Base-by-base conservation (phyloP, 148 eudicot genomes). In the Rheum nobile region DNA sequence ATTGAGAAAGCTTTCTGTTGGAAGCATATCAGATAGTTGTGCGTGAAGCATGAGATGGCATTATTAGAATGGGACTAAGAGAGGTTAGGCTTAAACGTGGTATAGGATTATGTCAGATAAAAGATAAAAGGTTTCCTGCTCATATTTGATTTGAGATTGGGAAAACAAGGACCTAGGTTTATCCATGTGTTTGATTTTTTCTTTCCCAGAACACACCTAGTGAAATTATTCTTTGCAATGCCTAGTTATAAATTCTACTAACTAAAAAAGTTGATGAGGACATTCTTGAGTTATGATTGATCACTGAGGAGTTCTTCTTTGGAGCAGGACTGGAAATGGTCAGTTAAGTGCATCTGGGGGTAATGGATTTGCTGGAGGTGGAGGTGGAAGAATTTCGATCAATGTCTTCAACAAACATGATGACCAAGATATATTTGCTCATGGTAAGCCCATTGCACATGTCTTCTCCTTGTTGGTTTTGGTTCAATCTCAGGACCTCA, bases 321-420 rank as follows among this genome's bases (percentile, higher is more conserved):
- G 76, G 81, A 74, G 77, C 93, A 94, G 98, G 97, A 83, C 77
- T 35, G 98, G 98, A 76, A 78, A 80, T 81, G 96, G 97, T 70
- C 83, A 79, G 75, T 75, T 87, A 59, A 85, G 88, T 85, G 97
- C 97, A 54, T 82, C 85, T 68, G 98, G 98, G 77, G 98, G 98
- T 74, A 85, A 88, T 80, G 98, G 98, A 74, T 91, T 91, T 84
- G 98, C 90, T 41, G 98, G 98, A 54, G 98, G 98, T 19, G 96
- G 96, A 26, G 98, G 91, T 77, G 98, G 98, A 86, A 94, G 98
- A 86, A 88, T 94, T 32, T 85, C 89, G 73, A 79, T 88, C 31
- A 63, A 84, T 71, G 85, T 83, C 74, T 85, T 87, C 69, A 91
- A 91, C 85, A 85, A 88, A 79, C 96, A 76, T 82, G 98, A 89